A percentile compares a stretch with the other conserved stretches of the same genome.
Conservation (phyloP, 169 alveolate species). For the Perkinsus marinus region DNA sequence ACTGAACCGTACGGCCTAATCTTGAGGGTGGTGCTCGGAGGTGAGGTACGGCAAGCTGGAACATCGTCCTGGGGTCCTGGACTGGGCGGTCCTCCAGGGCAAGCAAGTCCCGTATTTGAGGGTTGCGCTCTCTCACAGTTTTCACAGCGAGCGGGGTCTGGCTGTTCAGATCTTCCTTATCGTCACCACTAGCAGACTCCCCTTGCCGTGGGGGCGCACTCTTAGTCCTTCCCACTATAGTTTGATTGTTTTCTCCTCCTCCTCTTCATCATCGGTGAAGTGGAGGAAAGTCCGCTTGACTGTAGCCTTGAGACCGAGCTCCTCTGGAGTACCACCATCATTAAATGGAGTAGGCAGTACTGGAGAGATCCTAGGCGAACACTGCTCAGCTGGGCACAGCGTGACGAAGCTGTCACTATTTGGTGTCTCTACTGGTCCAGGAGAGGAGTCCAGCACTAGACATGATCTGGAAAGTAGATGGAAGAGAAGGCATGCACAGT, state of each 20-base stretch:
- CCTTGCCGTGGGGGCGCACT: neutral
- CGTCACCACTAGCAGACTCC: neutral
- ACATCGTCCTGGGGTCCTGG: neutral
- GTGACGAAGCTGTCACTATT: neutral
- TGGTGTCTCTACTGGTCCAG: neutral
- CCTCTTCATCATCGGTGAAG: neutral
- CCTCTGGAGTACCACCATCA: neutral
- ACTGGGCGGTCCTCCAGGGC: neutral
- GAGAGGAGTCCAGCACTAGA: neutral
- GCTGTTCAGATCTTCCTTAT: neutral
- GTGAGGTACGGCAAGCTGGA: neutral
- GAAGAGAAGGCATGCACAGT: neutral
- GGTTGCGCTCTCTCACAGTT: neutral
- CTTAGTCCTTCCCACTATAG: neutral
- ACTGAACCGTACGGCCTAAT: neutral
- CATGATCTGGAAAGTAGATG: neutral
- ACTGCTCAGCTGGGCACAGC: neutral
- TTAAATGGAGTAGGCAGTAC: neutral
- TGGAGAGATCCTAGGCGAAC: neutral
- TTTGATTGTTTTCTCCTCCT: neutral
- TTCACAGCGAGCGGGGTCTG: neutral
- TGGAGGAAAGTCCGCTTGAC: neutral
- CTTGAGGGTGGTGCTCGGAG: neutral
- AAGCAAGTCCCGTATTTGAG: neutral
- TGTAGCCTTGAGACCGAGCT: neutral